A percentile compares a stretch with the other conserved stretches of the same genome.
Evolutionary conservation across 441 rosid genomes (phyloP).

Genomic region (Populus hybrid): DNA sequence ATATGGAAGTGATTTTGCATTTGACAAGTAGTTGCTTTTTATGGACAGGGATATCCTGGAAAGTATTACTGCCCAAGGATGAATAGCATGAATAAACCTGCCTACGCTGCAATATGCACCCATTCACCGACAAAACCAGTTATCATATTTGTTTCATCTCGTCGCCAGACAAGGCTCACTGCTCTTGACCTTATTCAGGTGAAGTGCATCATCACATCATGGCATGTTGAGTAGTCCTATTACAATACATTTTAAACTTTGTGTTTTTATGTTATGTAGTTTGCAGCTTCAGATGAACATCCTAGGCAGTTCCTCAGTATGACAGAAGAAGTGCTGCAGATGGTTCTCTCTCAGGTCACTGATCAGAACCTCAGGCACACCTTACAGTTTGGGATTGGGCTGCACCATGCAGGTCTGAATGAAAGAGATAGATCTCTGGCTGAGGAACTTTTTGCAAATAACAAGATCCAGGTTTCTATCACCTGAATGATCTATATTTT

Average conservation of each 20-base stretch:
- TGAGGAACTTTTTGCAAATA: constrained; percentile 96
- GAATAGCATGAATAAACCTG: constrained; percentile 99
- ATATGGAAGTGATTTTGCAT: not conserved
- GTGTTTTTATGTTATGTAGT: constrained; percentile 45
- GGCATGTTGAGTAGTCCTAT: constrained; percentile 6
- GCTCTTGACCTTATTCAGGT: constrained; percentile 99
- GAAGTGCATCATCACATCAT: constrained; percentile 25
- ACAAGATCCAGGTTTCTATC: constrained; percentile 80
- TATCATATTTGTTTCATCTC: constrained; percentile 97
- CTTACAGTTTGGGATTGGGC: constrained; percentile 94
- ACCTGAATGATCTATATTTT: constrained; percentile 19
- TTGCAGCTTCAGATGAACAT: constrained; percentile 93
- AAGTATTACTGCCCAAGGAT: constrained; percentile 94
- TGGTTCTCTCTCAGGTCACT: constrained; percentile 93
- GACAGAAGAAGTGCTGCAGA: constrained; percentile 89
- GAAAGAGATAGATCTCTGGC: constrained; percentile 93
- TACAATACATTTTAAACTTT: constrained; percentile 3
- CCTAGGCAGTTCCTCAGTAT: constrained; percentile 88
- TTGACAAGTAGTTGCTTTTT: constrained; percentile 10
- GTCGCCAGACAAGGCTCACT: constrained; percentile 99
- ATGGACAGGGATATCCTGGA: constrained; percentile 94
- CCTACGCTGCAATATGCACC: constrained; percentile 98
- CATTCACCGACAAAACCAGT: constrained; percentile 98
- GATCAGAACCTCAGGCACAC: constrained; percentile 97
- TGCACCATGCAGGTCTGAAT: constrained; percentile 98